Evolutionary conservation across 495 filamentous ascomycete genomes (phyloP).

Genomic region (Sordaria brevicollis): DNA sequence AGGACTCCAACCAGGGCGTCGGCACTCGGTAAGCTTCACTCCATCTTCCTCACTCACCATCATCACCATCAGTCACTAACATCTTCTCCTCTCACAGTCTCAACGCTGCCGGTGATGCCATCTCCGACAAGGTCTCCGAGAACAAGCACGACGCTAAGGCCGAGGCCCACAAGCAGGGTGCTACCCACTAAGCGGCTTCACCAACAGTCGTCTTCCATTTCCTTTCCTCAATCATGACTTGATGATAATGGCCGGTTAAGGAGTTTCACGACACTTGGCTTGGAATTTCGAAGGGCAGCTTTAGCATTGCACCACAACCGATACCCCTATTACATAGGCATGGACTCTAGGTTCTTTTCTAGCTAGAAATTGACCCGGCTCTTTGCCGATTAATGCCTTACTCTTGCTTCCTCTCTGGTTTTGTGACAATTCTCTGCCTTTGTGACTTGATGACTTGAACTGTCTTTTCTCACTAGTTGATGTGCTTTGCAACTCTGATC

Average conservation of each 20-base stretch:
- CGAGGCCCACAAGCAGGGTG: conserved; percentile 47
- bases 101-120: conserved; percentile 44
- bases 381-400: not conserved
- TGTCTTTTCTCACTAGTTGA: too few species aligned
- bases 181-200: conserved; percentile 39
- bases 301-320: not conserved
- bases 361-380: not conserved
- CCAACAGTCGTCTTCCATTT: not conserved
- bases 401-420: not conserved
- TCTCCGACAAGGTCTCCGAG: conserved; percentile 49
- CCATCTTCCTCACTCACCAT: not conserved
- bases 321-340: not conserved
- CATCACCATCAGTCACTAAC: not conserved
- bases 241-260: not conserved
- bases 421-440: not conserved
- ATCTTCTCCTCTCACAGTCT: conserved; percentile 23
- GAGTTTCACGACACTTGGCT: not conserved
- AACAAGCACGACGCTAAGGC: conserved; percentile 41
- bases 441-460: too few species aligned
- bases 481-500: not conserved
- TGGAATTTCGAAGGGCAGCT: not conserved
- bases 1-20: conserved; percentile 42
- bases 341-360: not conserved
- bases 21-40: conserved; percentile 37
- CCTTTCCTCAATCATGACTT: not conserved